Evolutionary conservation across 2,329 filamentous ascomycete genomes (phyloP), one percentile per base, ranked within the genome.

Genomic region (Arachnomyces sp.): DNA sequence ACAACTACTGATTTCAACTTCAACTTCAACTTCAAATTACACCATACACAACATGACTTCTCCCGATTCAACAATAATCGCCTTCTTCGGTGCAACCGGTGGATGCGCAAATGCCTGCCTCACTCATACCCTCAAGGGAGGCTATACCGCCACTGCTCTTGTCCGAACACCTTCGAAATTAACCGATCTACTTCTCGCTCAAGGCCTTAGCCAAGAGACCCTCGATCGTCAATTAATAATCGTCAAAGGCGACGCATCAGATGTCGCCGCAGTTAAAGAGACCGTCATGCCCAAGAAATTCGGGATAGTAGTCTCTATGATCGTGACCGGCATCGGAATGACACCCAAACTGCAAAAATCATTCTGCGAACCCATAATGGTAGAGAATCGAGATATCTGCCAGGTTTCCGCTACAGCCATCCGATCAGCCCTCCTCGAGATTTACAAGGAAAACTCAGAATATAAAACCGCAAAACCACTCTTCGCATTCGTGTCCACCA

Each of bases 11-110:
- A n/a, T n/a, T n/a, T n/a, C n/a, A n/a, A n/a, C n/a, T n/a, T n/a
- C n/a, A n/a, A n/a, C n/a, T n/a, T n/a, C n/a, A n/a, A n/a, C n/a
- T n/a, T n/a, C n/a, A n/a, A n/a, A 25, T 9, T 25, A 25, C 21
- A 5, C 21, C 9, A 5, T 25, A 25, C 21, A 25, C 21, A 25
- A 5, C 21, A 25, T 25, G 21, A 25, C 21, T 25, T 25, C 21
- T 9, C 21, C 21, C 5, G 21, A 5, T 25, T 54, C 43, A 36
- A 67, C 63, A 25, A n/a, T n/a, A n/a, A 52, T 74, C 39, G 67
- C 69, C 31, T 74, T 75, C 57, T 66, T 75, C 46, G 73, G 73
- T 34, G 69, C 71, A 16, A 75, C 72, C 15, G 71, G 69, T 40
- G 73, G 71, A 36, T 67, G 65, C 45, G 61, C 65, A 28, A 59